phyloP scores from a whole-genome alignment of 2,329 filamentous ascomycete genomes.

The Dryadomyces quercus-mongolicae region DNA sequence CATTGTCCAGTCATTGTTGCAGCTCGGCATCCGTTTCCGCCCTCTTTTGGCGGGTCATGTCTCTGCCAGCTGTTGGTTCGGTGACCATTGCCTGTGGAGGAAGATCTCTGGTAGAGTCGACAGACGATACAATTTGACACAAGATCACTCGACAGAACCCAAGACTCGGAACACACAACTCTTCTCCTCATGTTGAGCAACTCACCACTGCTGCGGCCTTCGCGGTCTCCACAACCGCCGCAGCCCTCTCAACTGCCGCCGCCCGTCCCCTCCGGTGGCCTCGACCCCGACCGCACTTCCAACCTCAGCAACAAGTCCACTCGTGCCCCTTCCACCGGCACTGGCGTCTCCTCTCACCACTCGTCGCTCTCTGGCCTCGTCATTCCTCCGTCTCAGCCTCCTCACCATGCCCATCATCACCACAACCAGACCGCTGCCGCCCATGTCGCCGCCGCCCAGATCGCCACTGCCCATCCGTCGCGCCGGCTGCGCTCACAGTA shows the following conservation, averaged over 20 bases:
- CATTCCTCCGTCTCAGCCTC: constrained; percentile 32
- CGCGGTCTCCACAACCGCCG: constrained; percentile 41
- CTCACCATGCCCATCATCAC: background rate
- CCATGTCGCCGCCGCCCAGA: constrained; percentile 27
- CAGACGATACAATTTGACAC: background rate
- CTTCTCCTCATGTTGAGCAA: constrained; percentile 37
- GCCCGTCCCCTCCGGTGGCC: constrained; percentile 3
- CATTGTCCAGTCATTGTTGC: no score
- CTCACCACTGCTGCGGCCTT: constrained; percentile 29
- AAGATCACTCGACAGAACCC: background rate
- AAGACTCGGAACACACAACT: constrained; percentile 12
- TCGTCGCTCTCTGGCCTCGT: constrained; percentile 38
- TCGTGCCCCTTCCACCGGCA: constrained; percentile 44
- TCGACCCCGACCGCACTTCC: constrained; percentile 42
- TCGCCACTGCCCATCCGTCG: constrained; percentile 32
- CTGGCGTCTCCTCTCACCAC: constrained; percentile 46
- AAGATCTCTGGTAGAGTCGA: background rate
- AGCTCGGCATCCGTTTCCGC: no score
- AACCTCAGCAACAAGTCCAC: constrained; percentile 44
- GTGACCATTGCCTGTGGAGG: background rate
- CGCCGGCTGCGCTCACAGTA: constrained; percentile 62
- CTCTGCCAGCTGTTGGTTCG: background rate
- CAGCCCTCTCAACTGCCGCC: background rate
- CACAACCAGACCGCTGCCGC: background rate
- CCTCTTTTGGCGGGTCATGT: background rate